Base-by-base conservation (phyloP, 768 basidiomycete species). In the Psilocybe sp. region DNA sequence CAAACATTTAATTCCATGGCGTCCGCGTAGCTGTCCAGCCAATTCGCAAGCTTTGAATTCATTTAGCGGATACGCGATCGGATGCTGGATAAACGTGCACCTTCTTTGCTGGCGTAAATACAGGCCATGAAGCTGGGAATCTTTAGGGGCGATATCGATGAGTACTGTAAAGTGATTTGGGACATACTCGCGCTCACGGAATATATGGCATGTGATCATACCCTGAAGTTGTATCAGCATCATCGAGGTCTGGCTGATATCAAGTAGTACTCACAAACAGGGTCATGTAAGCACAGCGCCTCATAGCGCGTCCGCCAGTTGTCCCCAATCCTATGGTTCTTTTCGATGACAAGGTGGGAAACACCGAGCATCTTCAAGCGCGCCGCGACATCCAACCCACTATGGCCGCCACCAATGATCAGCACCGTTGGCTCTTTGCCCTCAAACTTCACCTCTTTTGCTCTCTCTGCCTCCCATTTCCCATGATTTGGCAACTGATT, bases 241-340 rank as follows among this genome's bases (percentile, higher is more conserved):
- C 39, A 42, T n/a, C 50, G 18, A 47, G 31, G 33, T 15, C 34
- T 31, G 37, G 23, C 13, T 39, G 16, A 32, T 15, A 37, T 45
- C 41, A 40, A 46, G 56, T 37, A 41, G 40, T 34, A 52, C 82
- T 71, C 58, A 83, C 84, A 85, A 50, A 85, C 80, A 18, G 81
- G 76, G 61, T 84, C 81, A 58, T 89, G 85, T 23, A 87, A 64
- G 43, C 81, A 84, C 35, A 87, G 65, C 9, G 82, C 76, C 47
- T 85, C 78, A 60, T 89, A 89, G 34, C 88, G 71, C 34, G 75
- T 69, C 50, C 85, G 69, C 86, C 85, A 87, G 44, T 77, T 78
- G 59, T 87, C 78, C 0, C 87, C 85, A 19, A 87, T 74, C 15
- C 78, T 66, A 10, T 60, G 51, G 44, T 82, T 76, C 63, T 76